Percentiles rank a stretch among this genome's conserved stretches.
phyloP scores from a whole-genome alignment of 495 filamentous ascomycete species.

The Bombardia bombarda region DNA sequence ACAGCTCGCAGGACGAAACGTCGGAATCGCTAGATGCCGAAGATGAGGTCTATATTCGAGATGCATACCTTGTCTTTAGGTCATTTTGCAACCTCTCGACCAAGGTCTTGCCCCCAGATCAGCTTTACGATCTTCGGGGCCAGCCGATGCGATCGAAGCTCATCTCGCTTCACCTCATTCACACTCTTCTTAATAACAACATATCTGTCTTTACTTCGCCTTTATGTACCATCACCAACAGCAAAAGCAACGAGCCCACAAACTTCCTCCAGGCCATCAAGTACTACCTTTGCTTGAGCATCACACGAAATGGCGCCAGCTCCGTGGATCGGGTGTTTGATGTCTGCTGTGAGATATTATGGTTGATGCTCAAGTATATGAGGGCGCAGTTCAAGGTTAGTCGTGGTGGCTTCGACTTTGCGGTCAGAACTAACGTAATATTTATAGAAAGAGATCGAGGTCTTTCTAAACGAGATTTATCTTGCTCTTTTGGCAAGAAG shows the following conservation, averaged over 20 bases:
- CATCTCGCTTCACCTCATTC: conserved; percentile 87
- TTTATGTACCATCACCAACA: conserved; percentile 79
- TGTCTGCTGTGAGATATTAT: conserved; percentile 95
- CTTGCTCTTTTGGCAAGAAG: conserved; percentile 84
- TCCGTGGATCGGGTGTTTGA: conserved; percentile 88
- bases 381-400: conserved; percentile 83
- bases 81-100: conserved; percentile 97
- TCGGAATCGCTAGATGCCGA: conserved; percentile 72
- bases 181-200: conserved; percentile 89
- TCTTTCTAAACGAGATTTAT: conserved; percentile 97
- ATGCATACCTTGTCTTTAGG: conserved; percentile 93
- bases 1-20: conserved; percentile 39
- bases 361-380: conserved; percentile 91
- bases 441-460: conserved; percentile 87
- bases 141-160: conserved; percentile 97
- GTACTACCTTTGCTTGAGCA: conserved; percentile 87
- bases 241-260: conserved; percentile 73
- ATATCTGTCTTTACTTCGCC: conserved; percentile 81
- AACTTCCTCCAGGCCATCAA: conserved; percentile 92
- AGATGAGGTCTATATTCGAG: conserved; percentile 92
- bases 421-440: conserved; percentile 3
- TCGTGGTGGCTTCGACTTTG: background rate
- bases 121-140: conserved; percentile 83
- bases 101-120: conserved; percentile 78
- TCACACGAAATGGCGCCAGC: conserved; percentile 91